Conservation (phyloP, 805 yeast species). For the Sugiyamaella smithiae region DNA sequence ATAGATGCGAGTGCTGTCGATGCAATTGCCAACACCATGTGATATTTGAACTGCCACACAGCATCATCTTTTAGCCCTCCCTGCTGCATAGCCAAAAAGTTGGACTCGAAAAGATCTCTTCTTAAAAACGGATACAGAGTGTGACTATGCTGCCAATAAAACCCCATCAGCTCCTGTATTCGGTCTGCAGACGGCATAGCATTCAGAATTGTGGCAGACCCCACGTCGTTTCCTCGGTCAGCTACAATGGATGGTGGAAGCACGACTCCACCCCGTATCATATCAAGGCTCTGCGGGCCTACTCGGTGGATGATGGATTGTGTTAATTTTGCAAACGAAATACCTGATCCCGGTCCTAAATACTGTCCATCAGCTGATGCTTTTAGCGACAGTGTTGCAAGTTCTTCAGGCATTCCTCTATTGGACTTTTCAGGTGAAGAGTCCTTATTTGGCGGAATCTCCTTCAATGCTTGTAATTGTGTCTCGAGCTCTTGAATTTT, state of each 20-base stretch:
- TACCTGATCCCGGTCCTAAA: conserved; percentile 26
- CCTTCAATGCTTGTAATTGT: background rate
- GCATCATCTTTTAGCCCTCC: conserved; percentile 13
- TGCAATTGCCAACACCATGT: conserved; percentile 55
- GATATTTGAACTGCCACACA: conserved; percentile 42
- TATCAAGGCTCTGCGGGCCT: conserved; percentile 16
- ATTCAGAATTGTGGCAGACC: background rate
- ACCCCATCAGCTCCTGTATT: conserved; percentile 17
- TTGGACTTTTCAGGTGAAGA: background rate
- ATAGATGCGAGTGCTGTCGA: conserved; percentile 44
- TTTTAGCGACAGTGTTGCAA: conserved; percentile 21
- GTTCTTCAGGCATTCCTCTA: conserved; percentile 11
- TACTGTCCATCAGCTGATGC: conserved; percentile 26
- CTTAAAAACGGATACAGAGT: conserved; percentile 23
- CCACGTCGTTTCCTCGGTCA: background rate
- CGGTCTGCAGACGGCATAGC: conserved; percentile 14
- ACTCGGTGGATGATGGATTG: conserved; percentile 19
- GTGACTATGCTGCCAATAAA: conserved; percentile 26
- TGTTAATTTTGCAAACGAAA: conserved; percentile 25
- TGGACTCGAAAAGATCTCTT: conserved; percentile 13
- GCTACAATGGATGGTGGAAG: background rate
- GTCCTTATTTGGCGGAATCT: background rate
- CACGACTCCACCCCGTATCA: conserved; percentile 16
- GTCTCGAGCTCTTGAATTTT: conserved; percentile 8
- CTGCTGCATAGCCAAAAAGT: conserved; percentile 11